Base-by-base conservation (phyloP, 2,329 filamentous ascomycete genomes). In the Magnaporthales sp. region DNA sequence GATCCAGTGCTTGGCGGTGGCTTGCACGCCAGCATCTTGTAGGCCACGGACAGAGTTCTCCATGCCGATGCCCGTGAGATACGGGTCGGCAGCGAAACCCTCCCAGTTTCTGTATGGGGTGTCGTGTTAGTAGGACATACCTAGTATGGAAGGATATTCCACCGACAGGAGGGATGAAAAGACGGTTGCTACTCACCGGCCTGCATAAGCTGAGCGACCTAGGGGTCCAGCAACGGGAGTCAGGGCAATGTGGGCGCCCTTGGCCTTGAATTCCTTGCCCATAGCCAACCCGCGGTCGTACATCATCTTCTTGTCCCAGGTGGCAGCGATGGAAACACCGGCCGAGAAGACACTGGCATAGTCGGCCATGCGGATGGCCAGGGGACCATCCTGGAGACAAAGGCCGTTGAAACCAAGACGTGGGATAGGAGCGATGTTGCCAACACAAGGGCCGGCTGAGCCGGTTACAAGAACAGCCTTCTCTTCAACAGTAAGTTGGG, bases 1-100 rank as follows among this genome's bases (percentile, higher is more conserved):
- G 68, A 91, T 85, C 75, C 79, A 91, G 74, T 92, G 90, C 81
- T 92, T 92, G 31, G 89, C 90, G 74, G 89, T 91, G 69, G 92
- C 90, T 77, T 95, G 89, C 64, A 93, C 86, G 75, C 91, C 91
- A 2, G 86, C 86, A 72, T 88, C 85, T 73, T 95, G 92, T 64
- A 94, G 93, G 69, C 92, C 92, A 73, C 85, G 84, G 67, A 93
- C 83, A 1, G 89, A 90, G 75, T 88, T 82, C 22, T 80, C 80
- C 73, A 87, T 84, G 8, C 83, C 85, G 69, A 89, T 79, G 22
- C 87, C 89, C 30, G 86, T 68, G 0, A 94, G 81, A 63, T 93
- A 91, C 0, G 91, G 91, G 74, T 95, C 91, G 1, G 88, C 81
- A 0, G 90, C 89, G 73, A 93, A 95, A 0, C 88, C 90, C 75